phyloP scores from a whole-genome alignment of 176 grass and related monocot genomes.

The Typha latifolia region DNA sequence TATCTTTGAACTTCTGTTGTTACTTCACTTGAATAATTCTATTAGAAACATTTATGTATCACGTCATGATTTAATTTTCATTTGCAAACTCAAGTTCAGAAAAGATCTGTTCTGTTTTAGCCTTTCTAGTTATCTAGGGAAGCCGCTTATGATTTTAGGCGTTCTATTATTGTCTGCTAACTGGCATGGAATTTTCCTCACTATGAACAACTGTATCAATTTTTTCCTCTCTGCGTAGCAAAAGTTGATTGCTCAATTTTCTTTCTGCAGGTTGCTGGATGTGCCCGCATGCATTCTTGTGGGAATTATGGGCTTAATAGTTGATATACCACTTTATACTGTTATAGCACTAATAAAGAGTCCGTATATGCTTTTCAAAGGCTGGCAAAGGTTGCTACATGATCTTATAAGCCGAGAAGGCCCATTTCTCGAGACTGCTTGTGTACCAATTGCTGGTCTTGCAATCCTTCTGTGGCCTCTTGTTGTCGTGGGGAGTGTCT shows the following conservation, averaged over 20 bases:
- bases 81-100: too few relatives aligned
- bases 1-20: neutral
- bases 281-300: conserved; percentile 60
- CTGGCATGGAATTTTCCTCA: too few relatives aligned
- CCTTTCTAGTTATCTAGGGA: too few relatives aligned
- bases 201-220: too few relatives aligned
- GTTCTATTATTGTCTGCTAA: too few relatives aligned
- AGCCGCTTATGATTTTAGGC: too few relatives aligned
- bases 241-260: neutral
- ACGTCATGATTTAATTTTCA: too few relatives aligned
- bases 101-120: too few relatives aligned
- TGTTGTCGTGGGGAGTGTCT: conserved; percentile 64
- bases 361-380: conserved; percentile 96
- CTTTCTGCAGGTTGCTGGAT: conserved; percentile 57
- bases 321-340: conserved; percentile 81
- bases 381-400: conserved; percentile 90
- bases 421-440: conserved; percentile 74
- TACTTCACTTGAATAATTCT: neutral
- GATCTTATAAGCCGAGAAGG: conserved; percentile 85
- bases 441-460: conserved; percentile 73
- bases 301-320: conserved; percentile 48
- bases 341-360: conserved; percentile 88
- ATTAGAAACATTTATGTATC: too few relatives aligned
- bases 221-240: too few relatives aligned
- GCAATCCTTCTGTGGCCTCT: conserved; percentile 90